These are phyloP conservation scores for Microdochium trichocladiopsis DNA, from an alignment of 2,329 filamentous ascomycete genomes.

Conservation along the genomic window DNA sequence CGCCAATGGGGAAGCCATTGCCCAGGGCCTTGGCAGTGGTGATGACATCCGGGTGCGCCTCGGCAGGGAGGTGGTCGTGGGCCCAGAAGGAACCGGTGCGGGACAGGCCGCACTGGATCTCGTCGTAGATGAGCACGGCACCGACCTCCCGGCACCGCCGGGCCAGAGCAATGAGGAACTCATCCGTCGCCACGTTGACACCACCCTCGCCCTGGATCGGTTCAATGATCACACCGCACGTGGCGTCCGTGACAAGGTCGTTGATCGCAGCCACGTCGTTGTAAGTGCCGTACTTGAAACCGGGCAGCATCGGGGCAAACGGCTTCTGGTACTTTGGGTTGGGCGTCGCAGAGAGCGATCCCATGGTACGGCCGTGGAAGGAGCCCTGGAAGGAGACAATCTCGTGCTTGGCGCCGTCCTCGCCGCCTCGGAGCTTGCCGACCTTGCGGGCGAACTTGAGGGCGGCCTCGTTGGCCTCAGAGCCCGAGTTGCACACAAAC, in stretches of 20 bases:
- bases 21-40: slow-evolving; percentile 94
- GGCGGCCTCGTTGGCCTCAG: slow-evolving; percentile 94
- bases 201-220: slow-evolving; percentile 97
- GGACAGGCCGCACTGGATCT: slow-evolving; percentile 91
- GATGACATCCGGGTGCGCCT: slow-evolving; percentile 87
- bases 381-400: slow-evolving; percentile 86
- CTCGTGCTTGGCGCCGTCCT: slow-evolving; percentile 68
- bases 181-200: slow-evolving; percentile 73
- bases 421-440: slow-evolving; percentile 62
- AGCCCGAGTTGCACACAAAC: slow-evolving; percentile 94
- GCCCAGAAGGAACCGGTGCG: slow-evolving; percentile 91
- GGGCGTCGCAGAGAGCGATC: slow-evolving; percentile 86
- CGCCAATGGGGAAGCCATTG: slow-evolving; percentile 93
- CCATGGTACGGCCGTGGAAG: slow-evolving; percentile 97
- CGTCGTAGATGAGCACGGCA: slow-evolving; percentile 86
- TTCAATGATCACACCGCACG: slow-evolving; percentile 92
- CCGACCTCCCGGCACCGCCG: slow-evolving; percentile 79
- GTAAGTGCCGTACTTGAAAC: slow-evolving; percentile 79
- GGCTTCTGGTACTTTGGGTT: slow-evolving; percentile 97
- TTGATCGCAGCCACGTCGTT: slow-evolving; percentile 73
- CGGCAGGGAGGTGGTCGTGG: slow-evolving; percentile 61
- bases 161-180: slow-evolving; percentile 80
- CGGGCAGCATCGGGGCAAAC: slow-evolving; percentile 91
- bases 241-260: slow-evolving; percentile 71
- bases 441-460: slow-evolving; percentile 95